Conservation (phyloP, 495 filamentous ascomycete genomes). For the Aspergillus sclerotioniger region DNA sequence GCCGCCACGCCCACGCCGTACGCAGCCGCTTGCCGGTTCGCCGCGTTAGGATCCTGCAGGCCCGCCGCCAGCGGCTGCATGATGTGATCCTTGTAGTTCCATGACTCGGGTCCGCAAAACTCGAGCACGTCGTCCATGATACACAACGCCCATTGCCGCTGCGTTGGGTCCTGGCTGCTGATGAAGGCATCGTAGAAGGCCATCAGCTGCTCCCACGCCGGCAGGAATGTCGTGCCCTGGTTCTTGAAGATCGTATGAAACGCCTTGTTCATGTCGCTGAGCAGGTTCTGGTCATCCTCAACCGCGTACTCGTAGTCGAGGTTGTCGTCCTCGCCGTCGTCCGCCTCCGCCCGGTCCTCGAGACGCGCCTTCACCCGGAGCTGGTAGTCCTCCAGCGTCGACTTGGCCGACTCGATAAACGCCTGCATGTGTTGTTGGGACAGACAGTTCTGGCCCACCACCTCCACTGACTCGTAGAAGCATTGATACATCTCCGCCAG, state of each 20-base stretch:
- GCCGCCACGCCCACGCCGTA: conserved; percentile 97
- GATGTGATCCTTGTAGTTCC: conserved; percentile 79
- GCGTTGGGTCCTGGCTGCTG: conserved; percentile 79
- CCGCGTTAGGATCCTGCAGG: conserved; percentile 77
- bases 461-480: conserved; percentile 98
- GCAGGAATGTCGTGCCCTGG: conserved; percentile 79
- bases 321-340: conserved; percentile 81
- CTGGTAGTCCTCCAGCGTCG: conserved; percentile 88
- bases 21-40: conserved; percentile 92
- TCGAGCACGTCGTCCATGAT: conserved; percentile 98
- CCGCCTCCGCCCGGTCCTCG: conserved; percentile 73
- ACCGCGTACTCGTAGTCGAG: conserved; percentile 71
- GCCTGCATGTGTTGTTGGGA: conserved; percentile 72
- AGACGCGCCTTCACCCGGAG: conserved; percentile 73
- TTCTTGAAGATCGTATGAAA: conserved; percentile 99
- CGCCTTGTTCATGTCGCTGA: conserved; percentile 99
- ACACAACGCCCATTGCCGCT: conserved; percentile 97
- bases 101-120: conserved; percentile 85
- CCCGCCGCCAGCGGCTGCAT: conserved; percentile 80
- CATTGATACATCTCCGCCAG: conserved; percentile 99
- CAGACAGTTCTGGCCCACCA: conserved; percentile 81
- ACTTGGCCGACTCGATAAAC: conserved; percentile 82
- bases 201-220: conserved; percentile 79
- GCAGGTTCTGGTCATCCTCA: conserved; percentile 93
- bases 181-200: conserved; percentile 83